Evolutionary conservation across 306 rosid species (phyloP), one percentile per base, ranked within the genome.

Genomic region (Rosa persica): DNA sequence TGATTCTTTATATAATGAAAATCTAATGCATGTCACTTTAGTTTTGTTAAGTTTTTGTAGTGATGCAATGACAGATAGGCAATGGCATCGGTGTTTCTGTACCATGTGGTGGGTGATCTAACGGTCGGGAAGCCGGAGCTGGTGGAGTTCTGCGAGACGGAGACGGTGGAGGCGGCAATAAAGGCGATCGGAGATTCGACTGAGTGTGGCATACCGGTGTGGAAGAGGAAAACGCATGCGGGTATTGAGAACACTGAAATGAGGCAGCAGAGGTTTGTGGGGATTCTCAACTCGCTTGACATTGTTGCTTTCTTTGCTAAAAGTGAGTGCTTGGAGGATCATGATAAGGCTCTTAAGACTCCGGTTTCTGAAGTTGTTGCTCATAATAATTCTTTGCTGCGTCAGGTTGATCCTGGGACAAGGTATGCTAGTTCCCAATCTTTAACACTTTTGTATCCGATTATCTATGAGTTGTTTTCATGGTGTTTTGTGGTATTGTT

Each of bases 41-140:
- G 2, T 55, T 55, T 6, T 7, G 27, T 12, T 55, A 20, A 54
- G 23, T 55, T 16, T 57, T 72, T 67, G 22, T 81, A 4, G 75
- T 60, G 36, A 70, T 78, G 27, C 20, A 61, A 75, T 57, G 5
- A 76, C 77, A 76, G 66, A 57, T 52, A 62, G 47, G 70, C 40
- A 15, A 95, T 96, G 99, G 99, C 98, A 1, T 96, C 99, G 55
- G 98, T 96, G 88, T 93, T 96, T 69, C 77, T 96, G 69, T 89
- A 93, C 76, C 99, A 96, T 39, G 99, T 96, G 42, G 97, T 96
- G 60, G 99, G 94, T 25, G 99, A 96, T 90, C 93, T 96, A 49
- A 96, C 99, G 70, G 97, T 93, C 77, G 99, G 99, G 81, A 96
- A 96, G 84, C 99, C 99, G 1, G 99, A 96, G 87, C 58, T 93